Evolutionary conservation across 2,329 filamentous ascomycete species (phyloP), one percentile per base, ranked within the genome.

Genomic region (Parastagonospora nodorum): DNA sequence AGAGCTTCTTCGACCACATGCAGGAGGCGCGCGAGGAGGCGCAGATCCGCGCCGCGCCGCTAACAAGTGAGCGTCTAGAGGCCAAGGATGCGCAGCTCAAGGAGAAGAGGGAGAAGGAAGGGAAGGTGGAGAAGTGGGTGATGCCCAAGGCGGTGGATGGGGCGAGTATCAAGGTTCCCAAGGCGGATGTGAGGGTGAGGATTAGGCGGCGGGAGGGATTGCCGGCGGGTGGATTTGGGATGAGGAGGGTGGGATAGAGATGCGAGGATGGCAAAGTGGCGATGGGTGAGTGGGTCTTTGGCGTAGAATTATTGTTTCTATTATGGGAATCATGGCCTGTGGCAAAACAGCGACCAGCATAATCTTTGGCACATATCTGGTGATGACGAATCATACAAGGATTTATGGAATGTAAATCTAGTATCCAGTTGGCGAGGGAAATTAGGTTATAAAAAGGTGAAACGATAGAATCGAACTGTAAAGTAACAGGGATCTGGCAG

Each of bases 111-210:
- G 35, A 46, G 11, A 51, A 42, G 38, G 55, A 45, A 41, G 49
- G 31, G 36, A 59, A 56, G 28, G 45, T 8, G 7, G 57, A 44
- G 35, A 67, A 58, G 52, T 84, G 83, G 78, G 73, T 73, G 14
- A 73, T 86, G 37, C 84, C 85, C 0, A 55, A 72, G 68, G 35
- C 76, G 77, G 62, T 75, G 64, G 60, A 77, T 75, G 55, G 64
- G 16, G 79, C 78, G 5, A 78, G 75, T 45, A 78, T 83, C 11
- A 80, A 78, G 58, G 72, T 77, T 49, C 84, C 84, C 8, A 75
- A 68, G 38, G 74, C 74, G 11, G 80, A 85, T 59, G 71, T 84
- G 7, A 77, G 79, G 45, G 84, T 85, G 3, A 80, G 78, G 66
- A 74, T 88, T 45, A 79, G 73, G 44, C 71, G 76, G 50, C 58